phyloP scores from a whole-genome alignment of 2,329 filamentous ascomycete species.

The Colletotrichum sublineola region DNA sequence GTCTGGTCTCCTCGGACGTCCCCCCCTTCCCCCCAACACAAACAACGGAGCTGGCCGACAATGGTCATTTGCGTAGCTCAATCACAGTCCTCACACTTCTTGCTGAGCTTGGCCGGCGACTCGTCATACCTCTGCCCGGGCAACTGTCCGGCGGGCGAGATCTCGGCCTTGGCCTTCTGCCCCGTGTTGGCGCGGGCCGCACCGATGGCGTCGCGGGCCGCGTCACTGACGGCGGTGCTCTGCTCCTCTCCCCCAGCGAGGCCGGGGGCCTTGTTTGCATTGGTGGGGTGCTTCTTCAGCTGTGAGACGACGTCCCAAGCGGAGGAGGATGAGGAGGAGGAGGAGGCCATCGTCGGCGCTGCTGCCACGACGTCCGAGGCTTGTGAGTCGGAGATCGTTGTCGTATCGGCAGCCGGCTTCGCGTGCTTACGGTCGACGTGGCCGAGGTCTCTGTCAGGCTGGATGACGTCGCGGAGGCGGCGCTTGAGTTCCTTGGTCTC shows the following conservation, averaged over 20 bases:
- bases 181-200: conserved; percentile 41
- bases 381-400: conserved; percentile 3
- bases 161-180: conserved; percentile 29
- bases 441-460: conserved; percentile 82
- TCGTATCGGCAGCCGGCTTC: conserved; percentile 26
- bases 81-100: conserved; percentile 39
- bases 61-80: neutral
- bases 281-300: conserved; percentile 32
- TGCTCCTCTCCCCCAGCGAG: neutral
- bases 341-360: conserved; percentile 1
- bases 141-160: conserved; percentile 15
- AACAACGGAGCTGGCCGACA: neutral
- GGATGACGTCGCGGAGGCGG: conserved; percentile 83
- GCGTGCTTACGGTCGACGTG: conserved; percentile 77
- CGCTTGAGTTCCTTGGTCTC: conserved; percentile 94
- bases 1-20: neutral
- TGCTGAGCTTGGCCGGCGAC: conserved; percentile 10
- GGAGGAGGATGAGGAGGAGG: conserved; percentile 21
- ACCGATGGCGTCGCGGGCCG: conserved; percentile 26
- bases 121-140: conserved; percentile 2
- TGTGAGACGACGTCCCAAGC: conserved; percentile 17
- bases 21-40: neutral
- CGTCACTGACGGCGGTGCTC: conserved; percentile 21
- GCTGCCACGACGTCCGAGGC: conserved; percentile 4
- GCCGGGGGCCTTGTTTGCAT: conserved; percentile 20